Evolutionary conservation across 1,284 basidiomycete genomes (phyloP), one percentile per base, ranked within the genome.

Genomic region (Cutaneotrichosporon arboriforme): DNA sequence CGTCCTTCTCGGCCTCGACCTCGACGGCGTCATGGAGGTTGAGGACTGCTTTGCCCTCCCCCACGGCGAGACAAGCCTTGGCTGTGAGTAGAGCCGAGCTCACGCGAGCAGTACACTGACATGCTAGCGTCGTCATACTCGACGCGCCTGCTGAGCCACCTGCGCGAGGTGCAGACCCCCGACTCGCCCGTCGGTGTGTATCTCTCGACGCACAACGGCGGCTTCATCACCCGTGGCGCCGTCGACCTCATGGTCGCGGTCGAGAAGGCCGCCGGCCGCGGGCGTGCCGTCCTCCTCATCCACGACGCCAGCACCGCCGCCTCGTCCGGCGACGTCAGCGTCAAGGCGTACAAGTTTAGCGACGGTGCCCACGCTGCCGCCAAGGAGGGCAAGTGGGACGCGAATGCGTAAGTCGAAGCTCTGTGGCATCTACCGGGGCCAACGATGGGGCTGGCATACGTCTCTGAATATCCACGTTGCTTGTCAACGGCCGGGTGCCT

Each of bases 101-200:
- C 37, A 22, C 15, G n/a, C 23, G 23, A 39, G 23, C 3, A 22
- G 8, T 34, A 14, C 8, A 35, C 49, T 51, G 4, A 56, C 31
- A n/a, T n/a, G 2, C 1, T 50, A 73, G 69, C 63, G 51, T 60
- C 63, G 54, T 68, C 70, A 35, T 73, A 73, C 60, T 68, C 70
- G 10, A 55, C 68, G 43, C 57, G 60, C 41, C 67, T 76, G 33
- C 64, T 76, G 21, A 63, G 58, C 35, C 68, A 74, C 53, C 66
- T 74, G 31, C 61, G 66, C 12, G 68, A 97, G 72, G 90, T 97
- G 56, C 88, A 91, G 72, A 85, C 87, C 51, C 93, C 97, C 69
- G 92, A 94, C 73, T 91, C 88, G 64, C 84, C 96, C 45, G 89
- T 98, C 53, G 96, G 96, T 41, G 91, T 97, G 76, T 99, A 99